Evolutionary conservation across 352 stramenopile species (phyloP).

Genomic region (Pythium rhizo-oryzae): DNA sequence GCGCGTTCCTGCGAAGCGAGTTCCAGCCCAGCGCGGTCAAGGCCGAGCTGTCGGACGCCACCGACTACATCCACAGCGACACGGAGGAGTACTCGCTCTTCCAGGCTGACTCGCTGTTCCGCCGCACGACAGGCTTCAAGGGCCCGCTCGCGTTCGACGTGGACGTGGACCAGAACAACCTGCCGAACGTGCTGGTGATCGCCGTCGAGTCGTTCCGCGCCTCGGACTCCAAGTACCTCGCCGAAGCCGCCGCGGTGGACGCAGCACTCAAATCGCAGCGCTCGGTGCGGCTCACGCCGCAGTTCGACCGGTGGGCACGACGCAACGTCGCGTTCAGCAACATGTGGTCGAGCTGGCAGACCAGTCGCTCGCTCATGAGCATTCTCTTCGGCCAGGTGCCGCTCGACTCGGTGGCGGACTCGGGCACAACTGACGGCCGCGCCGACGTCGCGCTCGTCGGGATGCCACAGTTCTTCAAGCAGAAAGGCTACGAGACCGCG

Average conservation of each 20-base stretch:
- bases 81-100: conserved; percentile 54
- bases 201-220: conserved; percentile 58
- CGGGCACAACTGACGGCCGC: conserved; percentile 40
- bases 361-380: conserved; percentile 59
- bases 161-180: conserved; percentile 31
- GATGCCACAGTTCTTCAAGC: conserved; percentile 53
- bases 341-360: conserved; percentile 60
- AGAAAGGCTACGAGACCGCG: conserved; percentile 49
- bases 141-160: conserved; percentile 51
- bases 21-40: neutral
- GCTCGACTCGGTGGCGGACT: conserved; percentile 42
- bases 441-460: conserved; percentile 35
- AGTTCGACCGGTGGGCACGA: conserved; percentile 54
- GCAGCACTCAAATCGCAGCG: conserved; percentile 26
- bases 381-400: conserved; percentile 54
- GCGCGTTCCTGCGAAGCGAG: neutral
- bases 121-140: conserved; percentile 39
- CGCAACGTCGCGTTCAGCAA: conserved; percentile 53
- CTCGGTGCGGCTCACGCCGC: conserved; percentile 42
- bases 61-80: conserved; percentile 35
- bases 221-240: conserved; percentile 53
- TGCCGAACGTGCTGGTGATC: conserved; percentile 56
- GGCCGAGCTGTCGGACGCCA: neutral
- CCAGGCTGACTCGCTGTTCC: conserved; percentile 40
- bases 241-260: conserved; percentile 31